Evolutionary conservation across 73 alveolate species (phyloP).

Genomic region (Durusdinium trenchii): DNA sequence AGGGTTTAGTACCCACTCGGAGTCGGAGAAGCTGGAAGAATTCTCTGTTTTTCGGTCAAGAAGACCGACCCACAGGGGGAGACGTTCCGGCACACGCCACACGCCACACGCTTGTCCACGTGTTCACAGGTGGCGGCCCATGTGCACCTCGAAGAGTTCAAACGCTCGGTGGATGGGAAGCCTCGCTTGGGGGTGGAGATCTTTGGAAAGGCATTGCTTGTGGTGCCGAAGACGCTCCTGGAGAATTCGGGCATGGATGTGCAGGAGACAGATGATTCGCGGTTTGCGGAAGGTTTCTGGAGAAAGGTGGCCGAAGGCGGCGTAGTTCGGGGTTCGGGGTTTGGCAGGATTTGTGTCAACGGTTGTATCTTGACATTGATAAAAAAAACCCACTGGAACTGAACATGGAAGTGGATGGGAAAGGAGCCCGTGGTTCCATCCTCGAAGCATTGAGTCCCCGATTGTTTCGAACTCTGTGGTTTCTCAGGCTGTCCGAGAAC

Average conservation of each 20-base stretch:
- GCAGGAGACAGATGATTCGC: constrained; percentile 96
- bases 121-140: constrained; percentile 96
- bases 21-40: no score
- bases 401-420: no score
- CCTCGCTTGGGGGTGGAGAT: constrained; percentile 97
- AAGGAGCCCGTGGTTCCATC: no score
- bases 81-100: neutral
- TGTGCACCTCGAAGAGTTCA: constrained; percentile 97
- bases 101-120: no score
- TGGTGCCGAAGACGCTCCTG: constrained; percentile 99
- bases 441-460: no score
- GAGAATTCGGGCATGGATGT: constrained; percentile 99
- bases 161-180: constrained; percentile 97
- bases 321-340: neutral
- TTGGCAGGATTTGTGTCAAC: neutral
- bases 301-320: neutral
- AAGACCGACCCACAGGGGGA: neutral
- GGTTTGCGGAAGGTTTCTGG: no score
- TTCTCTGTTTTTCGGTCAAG: neutral
- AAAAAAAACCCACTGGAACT: no score
- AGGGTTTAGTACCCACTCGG: no score
- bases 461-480: no score
- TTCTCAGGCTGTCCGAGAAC: no score
- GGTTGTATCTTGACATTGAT: neutral
- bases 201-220: constrained; percentile 99